phyloP scores from a whole-genome alignment of 257 asterid genomes.

The Marsdenia floribunda region DNA sequence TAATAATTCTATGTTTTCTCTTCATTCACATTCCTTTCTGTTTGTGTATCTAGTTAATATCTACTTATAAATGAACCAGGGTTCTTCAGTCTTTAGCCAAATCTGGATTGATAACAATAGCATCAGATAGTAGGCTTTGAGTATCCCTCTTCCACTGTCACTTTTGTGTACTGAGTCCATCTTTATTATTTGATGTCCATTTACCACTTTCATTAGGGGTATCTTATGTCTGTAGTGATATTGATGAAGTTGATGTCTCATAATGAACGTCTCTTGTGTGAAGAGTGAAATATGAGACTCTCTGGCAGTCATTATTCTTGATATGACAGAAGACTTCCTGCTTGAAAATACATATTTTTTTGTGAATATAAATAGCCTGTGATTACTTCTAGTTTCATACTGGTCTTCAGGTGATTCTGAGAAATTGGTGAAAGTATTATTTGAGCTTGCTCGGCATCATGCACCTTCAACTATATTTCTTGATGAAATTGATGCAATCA shows the following conservation, averaged over 20 bases:
- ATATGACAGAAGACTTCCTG: background rate
- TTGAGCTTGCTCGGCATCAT: constrained; percentile 98
- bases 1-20: background rate
- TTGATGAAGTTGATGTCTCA: background rate
- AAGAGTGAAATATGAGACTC: background rate
- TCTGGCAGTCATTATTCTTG: background rate
- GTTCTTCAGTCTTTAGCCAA: background rate
- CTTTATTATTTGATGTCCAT: background rate
- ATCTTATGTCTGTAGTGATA: background rate
- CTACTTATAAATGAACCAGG: background rate
- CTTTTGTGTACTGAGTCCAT: background rate
- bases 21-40: background rate
- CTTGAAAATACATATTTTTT: background rate
- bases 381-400: background rate
- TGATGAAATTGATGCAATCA: constrained; percentile 95
- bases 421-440: constrained; percentile 83
- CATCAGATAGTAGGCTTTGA: background rate
- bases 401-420: constrained; percentile 87
- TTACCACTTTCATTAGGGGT: background rate
- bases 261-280: background rate
- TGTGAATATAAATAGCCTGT: background rate
- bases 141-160: background rate
- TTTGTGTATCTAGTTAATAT: background rate
- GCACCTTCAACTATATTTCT: constrained; percentile 98
- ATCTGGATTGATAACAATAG: background rate